phyloP scores from a whole-genome alignment of 2,329 filamentous ascomycete species.

The Fusarium veterinarium region DNA sequence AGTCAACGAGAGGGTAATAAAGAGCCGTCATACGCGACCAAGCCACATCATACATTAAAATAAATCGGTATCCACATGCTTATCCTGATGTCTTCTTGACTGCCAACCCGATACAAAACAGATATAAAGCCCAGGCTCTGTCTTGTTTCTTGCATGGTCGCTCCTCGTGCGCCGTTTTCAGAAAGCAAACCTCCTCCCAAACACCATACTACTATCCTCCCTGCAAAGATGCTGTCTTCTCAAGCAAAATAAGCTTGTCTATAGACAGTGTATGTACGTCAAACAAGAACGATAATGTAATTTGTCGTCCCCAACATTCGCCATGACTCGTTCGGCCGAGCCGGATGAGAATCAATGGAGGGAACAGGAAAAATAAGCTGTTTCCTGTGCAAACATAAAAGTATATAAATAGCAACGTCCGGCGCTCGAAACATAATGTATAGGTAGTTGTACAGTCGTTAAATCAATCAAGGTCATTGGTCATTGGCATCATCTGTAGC shows the following conservation, averaged over 20 bases:
- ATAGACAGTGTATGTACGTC: constrained; percentile 34
- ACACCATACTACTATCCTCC: constrained; percentile 26
- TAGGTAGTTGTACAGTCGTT: constrained; percentile 45
- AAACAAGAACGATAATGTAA: constrained; percentile 17
- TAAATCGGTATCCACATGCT: constrained; percentile 39
- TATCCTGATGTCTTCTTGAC: constrained; percentile 28
- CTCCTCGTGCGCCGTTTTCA: constrained; percentile 25
- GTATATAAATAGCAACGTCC: constrained; percentile 49
- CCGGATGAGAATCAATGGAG: constrained; percentile 19
- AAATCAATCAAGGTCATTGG: constrained; percentile 42
- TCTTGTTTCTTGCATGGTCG: constrained; percentile 1
- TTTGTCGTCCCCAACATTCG: constrained; percentile 22
- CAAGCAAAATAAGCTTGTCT: constrained; percentile 13
- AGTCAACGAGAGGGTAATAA: constrained; percentile 3
- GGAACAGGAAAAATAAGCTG: constrained; percentile 15
- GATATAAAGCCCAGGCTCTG: constrained; percentile 11
- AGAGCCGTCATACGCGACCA: constrained; percentile 31
- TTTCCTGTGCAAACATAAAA: constrained; percentile 38
- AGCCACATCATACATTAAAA: constrained; percentile 44
- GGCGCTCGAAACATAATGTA: constrained; percentile 44
- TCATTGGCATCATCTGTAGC: constrained; percentile 58
- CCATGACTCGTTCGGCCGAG: constrained; percentile 43
- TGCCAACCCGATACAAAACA: constrained; percentile 7
- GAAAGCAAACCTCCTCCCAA: constrained; percentile 24
- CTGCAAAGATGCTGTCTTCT: constrained; percentile 15